Evolutionary conservation across 352 stramenopile genomes (phyloP).

Genomic region (Phytophthora sp.): DNA sequence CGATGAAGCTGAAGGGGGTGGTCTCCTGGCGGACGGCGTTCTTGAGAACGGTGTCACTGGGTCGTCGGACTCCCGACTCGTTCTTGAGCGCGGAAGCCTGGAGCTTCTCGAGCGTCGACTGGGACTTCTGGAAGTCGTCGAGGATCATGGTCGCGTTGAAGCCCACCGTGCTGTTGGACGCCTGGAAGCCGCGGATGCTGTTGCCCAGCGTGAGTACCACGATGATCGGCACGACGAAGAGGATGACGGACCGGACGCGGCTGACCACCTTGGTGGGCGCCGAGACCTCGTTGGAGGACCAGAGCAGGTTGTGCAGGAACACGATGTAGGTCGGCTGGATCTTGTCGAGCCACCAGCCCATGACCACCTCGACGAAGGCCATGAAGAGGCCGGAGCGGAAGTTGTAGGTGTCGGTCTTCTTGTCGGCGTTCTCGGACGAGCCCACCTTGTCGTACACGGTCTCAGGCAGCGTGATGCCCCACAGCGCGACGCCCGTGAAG

Average conservation of each 20-base stretch:
- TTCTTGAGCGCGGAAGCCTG: slow-evolving; percentile 14
- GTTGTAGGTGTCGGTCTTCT: slow-evolving; percentile 50
- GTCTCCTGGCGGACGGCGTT: slow-evolving; percentile 40
- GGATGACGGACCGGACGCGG: slow-evolving; percentile 18
- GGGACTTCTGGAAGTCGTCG: slow-evolving; percentile 48
- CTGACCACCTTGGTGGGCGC: slow-evolving; percentile 13
- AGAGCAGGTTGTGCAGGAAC: slow-evolving; percentile 58
- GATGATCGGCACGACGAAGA: slow-evolving; percentile 50
- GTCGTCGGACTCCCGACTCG: slow-evolving; percentile 23
- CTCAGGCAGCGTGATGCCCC: slow-evolving; percentile 34
- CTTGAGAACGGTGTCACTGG: slow-evolving; percentile 43
- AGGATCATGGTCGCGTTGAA: slow-evolving; percentile 51
- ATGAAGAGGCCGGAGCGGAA: slow-evolving; percentile 50
- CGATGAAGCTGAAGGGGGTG: slow-evolving; percentile 42
- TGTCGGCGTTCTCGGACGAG: slow-evolving; percentile 34
- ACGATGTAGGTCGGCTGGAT: slow-evolving; percentile 47
- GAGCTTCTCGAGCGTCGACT: slow-evolving; percentile 38
- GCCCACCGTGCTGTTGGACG: slow-evolving; percentile 51
- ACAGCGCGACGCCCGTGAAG: slow-evolving; percentile 41
- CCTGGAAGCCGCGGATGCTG: slow-evolving; percentile 55
- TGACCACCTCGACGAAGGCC: slow-evolving; percentile 48
- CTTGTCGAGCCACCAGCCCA: slow-evolving; percentile 40
- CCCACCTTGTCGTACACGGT: slow-evolving; percentile 46
- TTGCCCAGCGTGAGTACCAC: slow-evolving; percentile 52
- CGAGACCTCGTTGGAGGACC: slow-evolving; percentile 24